Percentiles rank a stretch among this genome's conserved stretches.
phyloP scores from a whole-genome alignment of 768 basidiomycete genomes.

The Mycena chlorophos region DNA sequence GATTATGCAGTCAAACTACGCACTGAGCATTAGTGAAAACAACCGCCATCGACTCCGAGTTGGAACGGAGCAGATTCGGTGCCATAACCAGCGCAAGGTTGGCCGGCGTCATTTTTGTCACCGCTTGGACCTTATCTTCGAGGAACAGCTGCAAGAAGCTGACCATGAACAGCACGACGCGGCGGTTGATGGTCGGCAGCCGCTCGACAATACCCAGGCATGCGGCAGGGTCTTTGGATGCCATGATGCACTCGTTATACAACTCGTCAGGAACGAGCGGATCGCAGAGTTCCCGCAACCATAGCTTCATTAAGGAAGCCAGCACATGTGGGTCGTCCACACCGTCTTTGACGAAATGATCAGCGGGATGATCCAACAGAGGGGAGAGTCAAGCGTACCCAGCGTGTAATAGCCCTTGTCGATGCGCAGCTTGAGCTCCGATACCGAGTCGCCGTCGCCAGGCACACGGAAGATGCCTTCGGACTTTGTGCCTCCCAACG shows the following conservation, averaged over 20 bases:
- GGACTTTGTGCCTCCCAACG: constrained; percentile 77
- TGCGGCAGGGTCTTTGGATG: constrained; percentile 62
- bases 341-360: constrained; percentile 45
- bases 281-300: constrained; percentile 88
- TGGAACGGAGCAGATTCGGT: constrained; percentile 85
- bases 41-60: constrained; percentile 81
- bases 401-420: constrained; percentile 90
- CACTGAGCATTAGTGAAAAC: constrained; percentile 92
- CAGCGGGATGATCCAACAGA: background rate
- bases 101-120: constrained; percentile 88
- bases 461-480: constrained; percentile 95
- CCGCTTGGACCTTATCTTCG: constrained; percentile 66
- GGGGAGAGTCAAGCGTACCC: background rate
- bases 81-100: constrained; percentile 92
- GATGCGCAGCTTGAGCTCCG: constrained; percentile 85
- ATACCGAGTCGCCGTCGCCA: constrained; percentile 86
- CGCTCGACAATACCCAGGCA: constrained; percentile 74
- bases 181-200: constrained; percentile 82
- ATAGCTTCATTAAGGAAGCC: constrained; percentile 88
- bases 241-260: constrained; percentile 86
- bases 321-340: constrained; percentile 90
- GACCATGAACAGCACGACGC: constrained; percentile 84
- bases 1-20: constrained; percentile 33
- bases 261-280: constrained; percentile 89
- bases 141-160: constrained; percentile 91